Base-by-base conservation (phyloP, 2,329 filamentous ascomycete species). In the Grosmannia penicillata region DNA sequence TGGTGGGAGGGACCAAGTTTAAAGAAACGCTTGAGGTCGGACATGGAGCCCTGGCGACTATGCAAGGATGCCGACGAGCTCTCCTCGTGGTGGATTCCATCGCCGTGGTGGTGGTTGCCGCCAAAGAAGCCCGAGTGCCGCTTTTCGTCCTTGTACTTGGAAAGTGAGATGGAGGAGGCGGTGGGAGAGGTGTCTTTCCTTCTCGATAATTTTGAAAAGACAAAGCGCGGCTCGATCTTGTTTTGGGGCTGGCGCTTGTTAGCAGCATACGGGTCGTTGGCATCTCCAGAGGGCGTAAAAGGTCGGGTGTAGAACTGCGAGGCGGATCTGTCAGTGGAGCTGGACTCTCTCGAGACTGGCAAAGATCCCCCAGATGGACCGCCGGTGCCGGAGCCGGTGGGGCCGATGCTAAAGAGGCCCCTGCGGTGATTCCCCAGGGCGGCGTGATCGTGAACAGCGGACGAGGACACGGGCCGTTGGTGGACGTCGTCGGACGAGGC, bases 11-110 rank as follows among this genome's bases (percentile, higher is more conserved):
- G 72, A 37, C 79, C 74, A 43, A 85, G 77, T 58, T 79, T 91
- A 66, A 98, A 93, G 56, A 98, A 98, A n/a, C 91, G 74, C 61
- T 94, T 95, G 43, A 98, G 60, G 51, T 96, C 89, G 4, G 82
- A 79, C 82, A 96, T 96, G 6, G 91, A 95, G 18, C 82, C 77
- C 43, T 83, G 75, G 36, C 70, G 66, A 45, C 61, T 67, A 43
- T 69, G 66, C 3, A 60, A 60, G 39, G 62, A 60, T 27, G 62
- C 53, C 47, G 53, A 53, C 45, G 55, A 57, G 57, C 46, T 45
- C 27, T 61, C 62, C 18, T 73, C 62, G 39, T 63, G 57, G 8
- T 29, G 27, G 31, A 70, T 61, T 40, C 65, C 53, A 33, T 59
- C 49, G 29, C 21, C 29, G 24, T 58, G 53, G 43, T 57, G 59